phyloP scores from a whole-genome alignment of 169 alveolate genomes.

The Plasmodium gaboni region DNA sequence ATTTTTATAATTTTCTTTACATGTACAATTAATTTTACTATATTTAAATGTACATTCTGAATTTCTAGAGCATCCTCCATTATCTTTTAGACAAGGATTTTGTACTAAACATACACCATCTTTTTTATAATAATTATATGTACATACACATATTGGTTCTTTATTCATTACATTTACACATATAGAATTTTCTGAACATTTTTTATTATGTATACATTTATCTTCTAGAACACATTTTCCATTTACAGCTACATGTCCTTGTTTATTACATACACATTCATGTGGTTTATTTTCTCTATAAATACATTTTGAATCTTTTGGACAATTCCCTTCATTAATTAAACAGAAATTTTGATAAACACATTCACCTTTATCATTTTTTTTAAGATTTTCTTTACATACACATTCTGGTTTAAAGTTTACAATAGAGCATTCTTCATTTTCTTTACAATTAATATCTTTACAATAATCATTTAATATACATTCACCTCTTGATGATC shows the following conservation, averaged over 20 bases:
- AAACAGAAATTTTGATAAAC: conserved; percentile 21
- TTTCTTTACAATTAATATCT: conserved; percentile 8
- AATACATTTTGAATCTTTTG: conserved; percentile 37
- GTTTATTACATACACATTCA: conserved; percentile 59
- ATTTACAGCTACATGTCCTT: conserved; percentile 17
- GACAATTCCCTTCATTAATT: conserved; percentile 44
- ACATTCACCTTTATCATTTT: conserved; percentile 23
- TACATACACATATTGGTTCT: conserved; percentile 61
- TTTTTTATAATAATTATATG: conserved; percentile 44
- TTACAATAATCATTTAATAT: conserved; percentile 12
- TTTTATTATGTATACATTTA: conserved; percentile 13
- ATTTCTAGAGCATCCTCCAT: conserved; percentile 57
- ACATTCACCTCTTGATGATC: conserved; percentile 23
- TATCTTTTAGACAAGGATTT: conserved; percentile 41
- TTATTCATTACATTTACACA: conserved; percentile 52
- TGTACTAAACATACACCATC: conserved; percentile 16
- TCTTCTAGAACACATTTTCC: conserved; percentile 45
- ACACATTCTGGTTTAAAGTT: conserved; percentile 25
- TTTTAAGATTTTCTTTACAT: conserved; percentile 41
- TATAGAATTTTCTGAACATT: conserved; percentile 59
- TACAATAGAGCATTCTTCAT: conserved; percentile 32
- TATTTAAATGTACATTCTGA: conserved; percentile 7
- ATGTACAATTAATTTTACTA: conserved; percentile 29
- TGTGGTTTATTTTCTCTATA: conserved; percentile 31
- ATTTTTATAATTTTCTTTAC: conserved; percentile 28